Percentiles rank a stretch among this genome's conserved stretches.
Conservation (phyloP, 805 yeast species). For the Barnettozyma pratensis region DNA sequence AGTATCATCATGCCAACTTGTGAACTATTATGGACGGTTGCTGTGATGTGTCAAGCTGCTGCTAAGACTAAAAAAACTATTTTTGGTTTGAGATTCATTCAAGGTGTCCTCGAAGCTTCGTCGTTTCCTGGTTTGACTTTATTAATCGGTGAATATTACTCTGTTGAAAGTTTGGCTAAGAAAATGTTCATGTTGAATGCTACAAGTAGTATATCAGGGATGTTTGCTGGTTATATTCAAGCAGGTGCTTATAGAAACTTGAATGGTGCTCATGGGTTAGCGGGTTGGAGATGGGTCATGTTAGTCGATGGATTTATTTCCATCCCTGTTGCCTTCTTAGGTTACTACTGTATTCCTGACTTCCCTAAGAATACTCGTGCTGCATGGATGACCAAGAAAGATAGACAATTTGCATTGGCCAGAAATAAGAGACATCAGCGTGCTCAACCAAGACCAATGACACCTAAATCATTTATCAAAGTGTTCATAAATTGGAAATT, state of each 20-base stretch:
- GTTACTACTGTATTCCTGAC: conserved; percentile 41
- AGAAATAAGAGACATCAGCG: background rate
- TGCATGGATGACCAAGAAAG: conserved; percentile 3
- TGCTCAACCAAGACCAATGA: conserved; percentile 1
- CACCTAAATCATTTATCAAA: background rate
- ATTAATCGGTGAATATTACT: conserved; percentile 10
- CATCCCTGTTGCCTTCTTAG: conserved; percentile 43
- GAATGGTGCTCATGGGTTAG: conserved; percentile 46
- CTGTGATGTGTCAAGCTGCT: conserved; percentile 2
- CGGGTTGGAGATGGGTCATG: conserved; percentile 66
- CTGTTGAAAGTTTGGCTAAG: conserved; percentile 5
- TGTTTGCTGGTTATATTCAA: conserved; percentile 60
- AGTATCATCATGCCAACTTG: conserved; percentile 3
- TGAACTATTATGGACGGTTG: conserved; percentile 5
- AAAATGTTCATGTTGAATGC: conserved; percentile 10
- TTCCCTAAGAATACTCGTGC: conserved; percentile 22
- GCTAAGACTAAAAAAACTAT: conserved; percentile 1
- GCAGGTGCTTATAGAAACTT: conserved; percentile 45
- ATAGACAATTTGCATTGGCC: conserved; percentile 6
- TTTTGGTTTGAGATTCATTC: conserved; percentile 4
- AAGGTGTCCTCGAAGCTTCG: conserved; percentile 8
- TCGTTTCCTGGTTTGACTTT: conserved; percentile 10
- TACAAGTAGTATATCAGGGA: conserved; percentile 27
- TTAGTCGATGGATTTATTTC: conserved; percentile 43
- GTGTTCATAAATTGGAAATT: background rate